Base-by-base conservation (phyloP, 2,329 filamentous ascomycete genomes). In the Exophiala lecanii-corni region DNA sequence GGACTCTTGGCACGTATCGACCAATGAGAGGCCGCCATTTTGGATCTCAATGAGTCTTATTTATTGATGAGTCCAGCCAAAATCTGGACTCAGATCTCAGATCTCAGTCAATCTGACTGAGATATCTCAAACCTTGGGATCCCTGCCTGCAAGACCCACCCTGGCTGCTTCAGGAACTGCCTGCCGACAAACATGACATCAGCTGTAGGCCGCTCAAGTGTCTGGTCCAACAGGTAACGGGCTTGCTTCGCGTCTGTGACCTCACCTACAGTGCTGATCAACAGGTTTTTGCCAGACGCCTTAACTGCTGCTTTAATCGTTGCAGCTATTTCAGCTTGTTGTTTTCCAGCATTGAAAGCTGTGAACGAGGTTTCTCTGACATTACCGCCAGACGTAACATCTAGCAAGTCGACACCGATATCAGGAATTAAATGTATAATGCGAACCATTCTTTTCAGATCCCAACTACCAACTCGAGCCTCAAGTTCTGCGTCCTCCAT, bases 341-440 rank as follows among this genome's bases (percentile, higher is more conserved):
- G 16, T 26, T 12, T 17, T 6, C 16, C 16, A 15, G 30, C 30
- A 33, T 33, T 13, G 10, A n/a, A 33, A 7, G 7, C 30, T 6
- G 30, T 33, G 10, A 17, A 13, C 7, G 30, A 6, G 6, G 23
- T 12, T 33, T 26, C 23, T 26, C 12, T 26, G 23, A 26, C 7
- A 17, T 33, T 33, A 6, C 30, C 30, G 7, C 7, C 30, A 17
- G 10, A 13, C 6, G 7, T 33, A 15, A 33, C 30, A 15, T 33
- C 62, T 75, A 33, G 6, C 30, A 33, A 17, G 30, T 33, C 30
- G 6, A 33, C 30, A 19, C 89, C 89, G 9, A 74, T 70, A 1
- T 74, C 76, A 0, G 86, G 84, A 1, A 95, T 75, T 9, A 82
- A 67, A 60, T 71, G 59, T 0, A 85, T 81, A 1, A 91, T 73